Conservation (phyloP, 1,284 basidiomycete species). For the Cryptococcus hybrid region DNA sequence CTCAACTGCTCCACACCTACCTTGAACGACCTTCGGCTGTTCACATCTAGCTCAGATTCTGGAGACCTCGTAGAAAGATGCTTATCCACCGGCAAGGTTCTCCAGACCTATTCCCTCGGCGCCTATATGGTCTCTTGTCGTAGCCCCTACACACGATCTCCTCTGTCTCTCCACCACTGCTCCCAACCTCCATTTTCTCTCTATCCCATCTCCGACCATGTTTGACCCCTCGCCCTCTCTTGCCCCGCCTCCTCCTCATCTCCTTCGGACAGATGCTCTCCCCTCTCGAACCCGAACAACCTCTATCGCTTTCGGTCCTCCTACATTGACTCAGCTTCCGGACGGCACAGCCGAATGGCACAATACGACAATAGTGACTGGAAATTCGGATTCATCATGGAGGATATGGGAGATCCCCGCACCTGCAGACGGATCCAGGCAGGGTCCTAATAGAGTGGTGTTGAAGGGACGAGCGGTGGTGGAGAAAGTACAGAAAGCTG, state of each 20-base stretch:
- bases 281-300: constrained; percentile 55
- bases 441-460: constrained; percentile 21
- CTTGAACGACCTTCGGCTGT: constrained; percentile 70
- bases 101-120: constrained; percentile 50
- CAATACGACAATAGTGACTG: constrained; percentile 87
- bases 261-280: constrained; percentile 45
- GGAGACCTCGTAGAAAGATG: constrained; percentile 88
- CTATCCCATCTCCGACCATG: constrained; percentile 31
- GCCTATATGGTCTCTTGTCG: constrained; percentile 89
- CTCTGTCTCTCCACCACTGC: constrained; percentile 67
- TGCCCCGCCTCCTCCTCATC: constrained; percentile 37
- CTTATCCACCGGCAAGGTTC: constrained; percentile 63
- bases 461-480: constrained; percentile 41
- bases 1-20: constrained; percentile 54
- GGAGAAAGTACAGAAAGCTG: constrained; percentile 79
- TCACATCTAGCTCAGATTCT: constrained; percentile 77
- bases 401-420: constrained; percentile 83
- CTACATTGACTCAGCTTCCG: constrained; percentile 58
- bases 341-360: constrained; percentile 72
- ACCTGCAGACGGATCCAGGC: constrained; percentile 59
- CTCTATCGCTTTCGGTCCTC: constrained; percentile 91
- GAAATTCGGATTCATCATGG: constrained; percentile 88
- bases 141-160: constrained; percentile 74
- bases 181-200: constrained; percentile 43
- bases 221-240: constrained; percentile 20